Evolutionary conservation across 1,284 basidiomycete species (phyloP), one percentile per base, ranked within the genome.

Genomic region (Vanrija sp.): DNA sequence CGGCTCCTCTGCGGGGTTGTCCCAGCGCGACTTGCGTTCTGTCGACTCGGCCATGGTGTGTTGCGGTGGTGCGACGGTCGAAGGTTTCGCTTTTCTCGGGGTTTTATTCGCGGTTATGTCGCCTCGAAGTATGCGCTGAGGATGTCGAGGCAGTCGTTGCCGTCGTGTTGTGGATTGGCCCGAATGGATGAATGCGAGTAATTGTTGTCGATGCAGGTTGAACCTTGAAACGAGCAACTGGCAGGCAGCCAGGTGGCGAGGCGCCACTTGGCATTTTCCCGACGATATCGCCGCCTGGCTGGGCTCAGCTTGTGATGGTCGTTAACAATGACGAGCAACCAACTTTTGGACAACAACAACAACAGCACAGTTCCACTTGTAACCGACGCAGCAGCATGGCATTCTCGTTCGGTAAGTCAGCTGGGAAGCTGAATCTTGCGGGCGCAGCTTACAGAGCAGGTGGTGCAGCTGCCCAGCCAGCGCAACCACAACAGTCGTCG

Each of bases 401-500:
- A 23, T 64, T 66, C 55, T 60, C 64, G 25, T 66, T 66, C 38
- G 65, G 65, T 64, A 49, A 38, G 58, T 44, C 48, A 26, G 57
- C 38, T 23, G 6, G 5, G 2, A 23, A 23, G 7, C 23, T 2
- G 10, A 8, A 28, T 19, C 0, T 6, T 10, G 12, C 9, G 15
- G 16, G 5, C n/a, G 12, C 16, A 21, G 46, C 55, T 57, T n/a
- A 57, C 16, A 25, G 28, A 15, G 40, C 51, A 56, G 45, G 34
- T 12, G 34, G 52, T 44, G 49, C 51, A 28, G 18, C 54, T 8
- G 48, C 52, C 23, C 61, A 57, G 45, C 52, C 54, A 52, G 46
- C 53, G 43, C 58, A 49, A 43, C 57, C 34, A n/a, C 54, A 49
- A n/a, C 57, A 39, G 18, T 14, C 49, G 4, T 44, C 44, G n/a